Percentiles rank a stretch among this genome's conserved stretches.
Evolutionary conservation across 495 filamentous ascomycete genomes (phyloP).

Genomic region (Amphirosellinia nigrospora): DNA sequence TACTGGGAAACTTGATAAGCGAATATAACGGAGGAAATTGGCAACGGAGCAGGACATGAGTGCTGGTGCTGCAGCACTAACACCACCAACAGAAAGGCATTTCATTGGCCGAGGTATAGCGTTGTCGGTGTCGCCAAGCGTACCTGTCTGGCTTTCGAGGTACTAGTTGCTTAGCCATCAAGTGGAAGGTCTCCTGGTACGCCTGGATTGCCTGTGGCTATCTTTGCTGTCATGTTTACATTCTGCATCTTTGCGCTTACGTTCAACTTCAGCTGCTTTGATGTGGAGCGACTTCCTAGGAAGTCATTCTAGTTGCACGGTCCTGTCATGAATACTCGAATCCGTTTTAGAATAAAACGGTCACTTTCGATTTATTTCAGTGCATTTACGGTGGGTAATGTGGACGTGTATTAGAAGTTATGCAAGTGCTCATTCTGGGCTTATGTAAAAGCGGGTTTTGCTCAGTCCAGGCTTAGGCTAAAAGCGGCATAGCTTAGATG

Average conservation of each 20-base stretch:
- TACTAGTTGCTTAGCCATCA: neutral
- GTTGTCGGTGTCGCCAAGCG: no score
- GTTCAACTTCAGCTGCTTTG: neutral
- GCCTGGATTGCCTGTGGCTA: neutral
- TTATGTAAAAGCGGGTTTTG: neutral
- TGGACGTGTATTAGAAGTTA: no score
- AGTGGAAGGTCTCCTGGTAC: conserved; percentile 25
- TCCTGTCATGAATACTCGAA: neutral
- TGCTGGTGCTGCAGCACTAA: no score
- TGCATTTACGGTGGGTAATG: no score
- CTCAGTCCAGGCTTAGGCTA: neutral
- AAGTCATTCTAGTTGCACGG: no score
- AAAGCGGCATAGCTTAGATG: neutral
- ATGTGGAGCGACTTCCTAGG: no score
- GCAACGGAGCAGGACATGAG: no score
- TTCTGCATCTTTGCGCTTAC: neutral
- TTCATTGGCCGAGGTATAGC: no score
- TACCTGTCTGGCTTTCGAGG: no score
- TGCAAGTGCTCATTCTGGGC: neutral
- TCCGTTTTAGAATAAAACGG: neutral
- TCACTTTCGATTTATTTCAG: neutral
- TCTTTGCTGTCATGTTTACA: conserved; percentile 7
- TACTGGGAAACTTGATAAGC: no score
- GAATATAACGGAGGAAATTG: no score
- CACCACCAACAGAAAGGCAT: no score